phyloP scores from a whole-genome alignment of 2,329 filamentous ascomycete genomes.

The Teratosphaeria pseudoeucalypti region DNA sequence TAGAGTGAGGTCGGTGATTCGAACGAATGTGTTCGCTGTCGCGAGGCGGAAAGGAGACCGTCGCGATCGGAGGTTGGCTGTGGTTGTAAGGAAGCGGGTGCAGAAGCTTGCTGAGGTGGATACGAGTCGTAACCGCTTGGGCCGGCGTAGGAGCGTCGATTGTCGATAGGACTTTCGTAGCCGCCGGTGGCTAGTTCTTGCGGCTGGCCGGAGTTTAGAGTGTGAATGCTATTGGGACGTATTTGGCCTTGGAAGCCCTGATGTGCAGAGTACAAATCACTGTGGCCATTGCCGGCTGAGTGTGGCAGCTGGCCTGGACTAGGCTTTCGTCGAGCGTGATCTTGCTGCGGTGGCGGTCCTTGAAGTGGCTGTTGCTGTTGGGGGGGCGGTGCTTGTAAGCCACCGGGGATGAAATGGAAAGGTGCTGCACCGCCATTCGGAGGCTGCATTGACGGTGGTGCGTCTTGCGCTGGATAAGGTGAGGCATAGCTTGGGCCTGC shows the following conservation, averaged over 20 bases:
- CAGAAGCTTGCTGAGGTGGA: constrained; percentile 1
- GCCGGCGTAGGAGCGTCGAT: constrained; percentile 29
- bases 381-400: constrained; percentile 14
- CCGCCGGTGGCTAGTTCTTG: constrained; percentile 39
- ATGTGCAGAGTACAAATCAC: constrained; percentile 10
- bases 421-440: constrained; percentile 17
- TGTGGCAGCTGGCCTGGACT: constrained; percentile 15
- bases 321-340: constrained; percentile 19
- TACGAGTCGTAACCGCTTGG: not conserved
- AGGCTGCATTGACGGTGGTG: constrained; percentile 7
- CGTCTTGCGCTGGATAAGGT: constrained; percentile 17
- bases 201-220: constrained; percentile 29
- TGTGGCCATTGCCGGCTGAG: constrained; percentile 12
- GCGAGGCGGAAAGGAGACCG: constrained; percentile 9
- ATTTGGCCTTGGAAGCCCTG: constrained; percentile 27
- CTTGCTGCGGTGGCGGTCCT: not conserved
- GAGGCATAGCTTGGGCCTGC: constrained; percentile 10
- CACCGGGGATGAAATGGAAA: constrained; percentile 28
- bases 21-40: constrained; percentile 20
- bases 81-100: constrained; percentile 8
- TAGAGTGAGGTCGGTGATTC: constrained; percentile 21
- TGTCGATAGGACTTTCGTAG: constrained; percentile 38
- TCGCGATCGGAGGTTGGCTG: constrained; percentile 11
- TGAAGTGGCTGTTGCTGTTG: constrained; percentile 4
- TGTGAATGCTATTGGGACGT: constrained; percentile 28